These are phyloP conservation scores for Solanum sitiens DNA, from an alignment of 257 asterid genomes.

Conservation along the genomic window DNA sequence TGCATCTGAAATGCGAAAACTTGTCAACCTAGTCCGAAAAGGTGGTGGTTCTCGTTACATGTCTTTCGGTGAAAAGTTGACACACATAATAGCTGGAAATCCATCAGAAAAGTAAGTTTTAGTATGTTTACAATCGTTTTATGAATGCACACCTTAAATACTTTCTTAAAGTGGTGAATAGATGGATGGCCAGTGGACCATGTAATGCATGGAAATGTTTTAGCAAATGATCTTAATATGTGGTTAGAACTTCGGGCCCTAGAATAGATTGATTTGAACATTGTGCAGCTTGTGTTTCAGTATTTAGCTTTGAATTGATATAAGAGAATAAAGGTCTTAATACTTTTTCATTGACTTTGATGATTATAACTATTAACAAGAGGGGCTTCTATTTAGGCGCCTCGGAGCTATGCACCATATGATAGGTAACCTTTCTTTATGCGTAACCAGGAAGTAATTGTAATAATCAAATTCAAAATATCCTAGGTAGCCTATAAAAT, in stretches of 20 bases:
- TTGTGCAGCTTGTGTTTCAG: not conserved
- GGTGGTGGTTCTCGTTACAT: conserved; percentile 97
- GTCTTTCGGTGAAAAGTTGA: conserved; percentile 70
- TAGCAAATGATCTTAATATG: not conserved
- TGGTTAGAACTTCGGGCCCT: not conserved
- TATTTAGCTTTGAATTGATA: not conserved
- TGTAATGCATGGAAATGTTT: not conserved
- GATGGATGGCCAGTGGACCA: not conserved
- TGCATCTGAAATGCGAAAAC: conserved; percentile 67
- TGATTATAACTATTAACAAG: not conserved
- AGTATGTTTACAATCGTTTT: not conserved
- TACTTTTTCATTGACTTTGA: not conserved
- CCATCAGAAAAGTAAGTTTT: conserved; percentile 73
- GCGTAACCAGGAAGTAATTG: not conserved
- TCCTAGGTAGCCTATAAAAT: not conserved
- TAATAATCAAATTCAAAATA: not conserved
- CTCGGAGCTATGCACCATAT: not conserved
- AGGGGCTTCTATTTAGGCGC: not conserved
- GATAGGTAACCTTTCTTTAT: not conserved
- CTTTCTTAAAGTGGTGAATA: not conserved
- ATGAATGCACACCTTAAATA: not conserved
- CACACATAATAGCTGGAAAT: conserved; percentile 80
- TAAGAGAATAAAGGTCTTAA: not conserved
- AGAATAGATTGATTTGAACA: not conserved
- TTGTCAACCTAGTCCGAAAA: conserved; percentile 79